A percentile compares a stretch with the other conserved stretches of the same genome.
phyloP scores from a whole-genome alignment of 1,139 yeast genomes.

The Blastobotrys buckinghamii region DNA sequence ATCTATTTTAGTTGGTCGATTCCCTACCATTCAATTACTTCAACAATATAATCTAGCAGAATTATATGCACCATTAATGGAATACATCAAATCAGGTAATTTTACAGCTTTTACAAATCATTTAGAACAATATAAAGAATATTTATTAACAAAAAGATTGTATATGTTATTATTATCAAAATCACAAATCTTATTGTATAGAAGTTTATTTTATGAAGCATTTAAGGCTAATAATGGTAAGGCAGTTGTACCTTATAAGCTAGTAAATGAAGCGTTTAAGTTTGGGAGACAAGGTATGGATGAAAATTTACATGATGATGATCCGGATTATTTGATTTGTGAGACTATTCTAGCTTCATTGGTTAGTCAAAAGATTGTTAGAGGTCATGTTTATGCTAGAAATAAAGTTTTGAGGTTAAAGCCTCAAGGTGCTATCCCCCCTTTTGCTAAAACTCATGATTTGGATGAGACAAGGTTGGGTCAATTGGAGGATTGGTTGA shows the following conservation, averaged over 20 bases:
- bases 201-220: conserved; percentile 27
- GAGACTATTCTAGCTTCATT: conserved; percentile 35
- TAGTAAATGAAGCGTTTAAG: not conserved
- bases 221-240: conserved; percentile 5
- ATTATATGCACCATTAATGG: conserved; percentile 28
- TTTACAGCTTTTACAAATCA: conserved; percentile 23
- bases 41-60: conserved; percentile 20
- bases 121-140: conserved; percentile 23
- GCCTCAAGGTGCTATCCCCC: conserved; percentile 25
- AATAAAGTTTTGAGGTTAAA: conserved; percentile 24
- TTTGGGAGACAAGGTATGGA: no score
- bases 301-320: conserved; percentile 7
- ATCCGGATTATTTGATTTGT: conserved; percentile 22
- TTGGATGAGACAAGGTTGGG: conserved; percentile 8
- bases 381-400: conserved; percentile 32
- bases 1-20: conserved; percentile 33
- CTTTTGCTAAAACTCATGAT: conserved; percentile 20
- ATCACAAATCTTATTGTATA: conserved; percentile 27
- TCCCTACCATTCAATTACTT: conserved; percentile 29
- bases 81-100: conserved; percentile 27
- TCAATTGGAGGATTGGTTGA: conserved; percentile 14
- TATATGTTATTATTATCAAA: conserved; percentile 26
- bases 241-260: not conserved
- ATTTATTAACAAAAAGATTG: conserved; percentile 27
- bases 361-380: conserved; percentile 33